Percentiles rank a stretch among this genome's conserved stretches.
Conservation (phyloP, 176 grass and related monocot genomes). For the Dactylis glomerata region DNA sequence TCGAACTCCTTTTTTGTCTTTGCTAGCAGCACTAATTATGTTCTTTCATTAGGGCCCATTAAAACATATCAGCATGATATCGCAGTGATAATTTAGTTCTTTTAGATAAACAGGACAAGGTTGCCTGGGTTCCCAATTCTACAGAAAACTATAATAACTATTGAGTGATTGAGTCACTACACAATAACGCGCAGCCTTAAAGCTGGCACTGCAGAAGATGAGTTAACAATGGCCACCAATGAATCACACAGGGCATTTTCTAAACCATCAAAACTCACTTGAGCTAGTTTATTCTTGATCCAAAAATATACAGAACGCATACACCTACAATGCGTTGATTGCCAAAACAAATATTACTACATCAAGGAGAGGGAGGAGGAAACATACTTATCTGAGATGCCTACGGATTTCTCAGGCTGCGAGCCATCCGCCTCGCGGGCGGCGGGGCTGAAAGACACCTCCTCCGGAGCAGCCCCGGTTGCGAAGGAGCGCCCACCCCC, state of each 20-base stretch:
- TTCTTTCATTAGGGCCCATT: neutral
- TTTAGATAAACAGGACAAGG: neutral
- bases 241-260: neutral
- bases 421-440: neutral
- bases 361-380: neutral
- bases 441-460: constrained; percentile 34
- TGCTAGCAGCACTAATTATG: neutral
- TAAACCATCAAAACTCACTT: neutral
- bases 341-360: neutral
- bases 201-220: neutral
- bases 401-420: constrained; percentile 27
- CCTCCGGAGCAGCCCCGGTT: constrained; percentile 34
- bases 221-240: neutral
- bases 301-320: neutral
- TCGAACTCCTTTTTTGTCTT: neutral
- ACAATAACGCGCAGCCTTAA: neutral
- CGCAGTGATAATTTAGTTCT: neutral
- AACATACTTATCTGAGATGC: constrained; percentile 44
- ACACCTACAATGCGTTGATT: neutral
- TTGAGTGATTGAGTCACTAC: neutral
- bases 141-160: neutral
- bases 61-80: neutral
- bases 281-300: neutral
- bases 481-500: constrained; percentile 2
- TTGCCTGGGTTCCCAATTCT: neutral